A percentile compares a stretch with the other conserved stretches of the same genome.
Conservation (phyloP, 1,139 yeast genomes). For the Debaryomyces coudertii region DNA sequence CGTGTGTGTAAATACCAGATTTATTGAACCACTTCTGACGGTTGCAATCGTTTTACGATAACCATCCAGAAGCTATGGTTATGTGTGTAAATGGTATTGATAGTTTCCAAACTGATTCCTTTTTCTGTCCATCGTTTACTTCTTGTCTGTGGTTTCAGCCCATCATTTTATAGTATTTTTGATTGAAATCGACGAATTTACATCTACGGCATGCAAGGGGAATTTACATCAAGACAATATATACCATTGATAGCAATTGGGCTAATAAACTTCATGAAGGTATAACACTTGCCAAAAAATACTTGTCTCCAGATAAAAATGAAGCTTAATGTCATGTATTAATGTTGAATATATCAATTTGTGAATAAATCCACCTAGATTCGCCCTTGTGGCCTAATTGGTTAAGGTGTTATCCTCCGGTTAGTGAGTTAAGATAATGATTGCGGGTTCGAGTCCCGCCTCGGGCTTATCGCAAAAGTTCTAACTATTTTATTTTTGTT, state of each 20-base stretch:
- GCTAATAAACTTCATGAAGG: too few relatives aligned
- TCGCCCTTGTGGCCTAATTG: conserved; percentile 60
- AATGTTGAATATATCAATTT: neutral
- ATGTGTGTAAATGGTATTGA: neutral
- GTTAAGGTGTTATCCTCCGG: conserved; percentile 61
- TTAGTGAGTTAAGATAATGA: conserved; percentile 37
- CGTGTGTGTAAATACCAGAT: neutral
- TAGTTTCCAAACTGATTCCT: too few relatives aligned
- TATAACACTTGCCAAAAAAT: too few relatives aligned
- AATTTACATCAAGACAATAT: too few relatives aligned
- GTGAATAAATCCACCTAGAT: conserved; percentile 13
- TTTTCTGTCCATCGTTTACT: too few relatives aligned
- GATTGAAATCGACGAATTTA: too few relatives aligned
- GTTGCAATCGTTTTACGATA: conserved; percentile 1
- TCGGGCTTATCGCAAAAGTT: conserved; percentile 35
- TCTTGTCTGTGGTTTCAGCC: too few relatives aligned
- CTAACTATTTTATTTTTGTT: conserved; percentile 12
- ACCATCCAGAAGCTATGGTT: neutral
- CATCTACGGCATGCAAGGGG: too few relatives aligned
- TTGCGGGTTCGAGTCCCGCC: conserved; percentile 67
- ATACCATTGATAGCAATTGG: too few relatives aligned
- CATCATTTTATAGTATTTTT: too few relatives aligned
- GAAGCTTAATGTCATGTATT: too few relatives aligned
- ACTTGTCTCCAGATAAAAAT: too few relatives aligned
- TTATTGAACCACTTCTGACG: neutral